A percentile compares a stretch with the other conserved stretches of the same genome.
phyloP scores from a whole-genome alignment of 371 early-diverging fungal genomes.

The Rhizomucor miehei region DNA sequence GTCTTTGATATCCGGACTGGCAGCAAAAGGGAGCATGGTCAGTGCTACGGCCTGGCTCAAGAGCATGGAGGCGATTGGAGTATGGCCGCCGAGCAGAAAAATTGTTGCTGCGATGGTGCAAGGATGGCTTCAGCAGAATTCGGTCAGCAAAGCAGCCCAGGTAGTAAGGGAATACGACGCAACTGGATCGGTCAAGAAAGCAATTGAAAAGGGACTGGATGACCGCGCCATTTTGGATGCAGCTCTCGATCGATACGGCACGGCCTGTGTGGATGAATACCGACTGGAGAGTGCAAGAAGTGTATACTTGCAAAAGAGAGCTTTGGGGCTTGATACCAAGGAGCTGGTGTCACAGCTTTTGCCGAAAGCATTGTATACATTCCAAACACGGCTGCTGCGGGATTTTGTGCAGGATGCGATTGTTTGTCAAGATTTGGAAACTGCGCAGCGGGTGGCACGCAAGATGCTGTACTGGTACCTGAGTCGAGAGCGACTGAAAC shows the following conservation, averaged over 20 bases:
- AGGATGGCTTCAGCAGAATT: constrained; percentile 9
- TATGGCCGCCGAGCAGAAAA: constrained; percentile 1
- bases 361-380: constrained; percentile 17
- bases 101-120: constrained; percentile 17
- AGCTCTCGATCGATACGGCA: constrained; percentile 19
- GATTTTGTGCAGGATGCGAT: constrained; percentile 17
- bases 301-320: constrained; percentile 17
- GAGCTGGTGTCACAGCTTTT: constrained; percentile 14
- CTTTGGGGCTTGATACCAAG: constrained; percentile 13
- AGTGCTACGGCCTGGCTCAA: constrained; percentile 23
- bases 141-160: constrained; percentile 13
- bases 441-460: constrained; percentile 6
- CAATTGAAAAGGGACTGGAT: constrained; percentile 3
- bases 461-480: constrained; percentile 21
- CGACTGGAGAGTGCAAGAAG: constrained; percentile 18
- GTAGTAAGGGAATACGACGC: constrained; percentile 10
- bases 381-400: constrained; percentile 15
- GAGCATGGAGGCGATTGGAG: constrained; percentile 5
- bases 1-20: constrained; percentile 24
- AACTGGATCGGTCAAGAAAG: background rate
- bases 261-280: constrained; percentile 14
- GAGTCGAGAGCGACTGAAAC: constrained; percentile 10
- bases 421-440: constrained; percentile 12
- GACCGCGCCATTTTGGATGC: constrained; percentile 13
- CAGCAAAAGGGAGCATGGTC: constrained; percentile 9